A percentile compares a stretch with the other conserved stretches of the same genome.
Evolutionary conservation across 2,329 filamentous ascomycete genomes (phyloP).

Genomic region (Gnomoniopsis smithogilvyi): DNA sequence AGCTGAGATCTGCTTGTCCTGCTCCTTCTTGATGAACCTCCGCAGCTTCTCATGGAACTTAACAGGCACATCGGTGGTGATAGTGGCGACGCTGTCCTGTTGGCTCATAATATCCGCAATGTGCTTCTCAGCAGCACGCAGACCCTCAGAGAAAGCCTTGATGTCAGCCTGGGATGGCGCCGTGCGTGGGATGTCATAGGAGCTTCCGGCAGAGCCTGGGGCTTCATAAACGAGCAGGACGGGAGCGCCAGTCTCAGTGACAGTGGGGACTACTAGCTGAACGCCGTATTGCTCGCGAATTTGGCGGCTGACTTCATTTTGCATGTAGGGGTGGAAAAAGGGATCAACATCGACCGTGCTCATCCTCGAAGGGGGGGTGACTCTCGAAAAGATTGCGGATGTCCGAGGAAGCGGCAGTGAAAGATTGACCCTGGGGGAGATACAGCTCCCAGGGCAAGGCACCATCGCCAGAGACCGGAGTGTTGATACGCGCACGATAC

Average conservation of each 20-base stretch:
- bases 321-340: constrained; percentile 74
- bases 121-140: constrained; percentile 54
- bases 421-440: constrained; percentile 80
- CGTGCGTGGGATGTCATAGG: constrained; percentile 53
- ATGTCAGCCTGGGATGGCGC: constrained; percentile 50
- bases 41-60: constrained; percentile 64
- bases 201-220: constrained; percentile 40
- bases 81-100: constrained; percentile 52
- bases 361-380: constrained; percentile 71
- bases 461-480: constrained; percentile 66
- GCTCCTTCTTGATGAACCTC: constrained; percentile 63
- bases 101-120: constrained; percentile 56
- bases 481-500: constrained; percentile 84
- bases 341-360: constrained; percentile 66
- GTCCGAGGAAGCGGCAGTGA: constrained; percentile 70
- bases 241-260: constrained; percentile 55
- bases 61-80: constrained; percentile 53
- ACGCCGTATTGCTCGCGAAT: constrained; percentile 70
- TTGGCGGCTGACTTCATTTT: constrained; percentile 58
- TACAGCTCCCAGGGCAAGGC: constrained; percentile 85
- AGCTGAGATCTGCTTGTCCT: constrained; percentile 49
- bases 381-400: constrained; percentile 70
- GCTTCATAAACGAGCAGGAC: constrained; percentile 75
- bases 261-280: constrained; percentile 67
- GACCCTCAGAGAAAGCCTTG: constrained; percentile 49